Evolutionary conservation across 129 eudicot genomes (phyloP).

Genomic region (Centrapalus pauciflorus): DNA sequence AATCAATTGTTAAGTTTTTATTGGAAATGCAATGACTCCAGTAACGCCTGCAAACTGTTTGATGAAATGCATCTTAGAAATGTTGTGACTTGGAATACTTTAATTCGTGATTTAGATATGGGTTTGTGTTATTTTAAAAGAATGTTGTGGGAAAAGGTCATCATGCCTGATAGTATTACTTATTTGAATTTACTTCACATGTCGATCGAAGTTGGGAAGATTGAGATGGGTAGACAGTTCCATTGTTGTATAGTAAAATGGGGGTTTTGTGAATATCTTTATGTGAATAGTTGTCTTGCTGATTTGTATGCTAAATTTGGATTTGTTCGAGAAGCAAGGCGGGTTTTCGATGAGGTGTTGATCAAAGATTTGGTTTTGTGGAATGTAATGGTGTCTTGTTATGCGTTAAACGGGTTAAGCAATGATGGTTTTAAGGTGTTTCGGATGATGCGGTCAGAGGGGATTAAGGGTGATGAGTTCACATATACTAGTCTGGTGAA

Average conservation of each 20-base stretch:
- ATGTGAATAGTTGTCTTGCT: constrained; percentile 39
- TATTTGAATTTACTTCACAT: constrained; percentile 32
- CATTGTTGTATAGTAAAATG: constrained; percentile 45
- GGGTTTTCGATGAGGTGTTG: constrained; percentile 31
- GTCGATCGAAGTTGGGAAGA: constrained; percentile 23
- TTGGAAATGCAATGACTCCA: constrained; percentile 28
- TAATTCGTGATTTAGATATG: constrained; percentile 27
- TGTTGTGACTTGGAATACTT: constrained; percentile 46
- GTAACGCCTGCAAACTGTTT: constrained; percentile 47
- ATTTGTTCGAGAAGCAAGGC: constrained; percentile 38
- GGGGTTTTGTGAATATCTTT: constrained; percentile 40
- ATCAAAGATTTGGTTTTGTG: constrained; percentile 58
- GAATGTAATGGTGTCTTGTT: constrained; percentile 72
- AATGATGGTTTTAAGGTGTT: constrained; percentile 42
- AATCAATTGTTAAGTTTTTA: constrained; percentile 45
- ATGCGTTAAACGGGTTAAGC: constrained; percentile 34
- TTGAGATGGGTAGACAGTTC: constrained; percentile 37
- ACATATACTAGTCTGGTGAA: constrained; percentile 49
- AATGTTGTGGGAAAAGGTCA: constrained; percentile 42
- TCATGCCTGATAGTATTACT: constrained; percentile 52
- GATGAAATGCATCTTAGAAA: constrained; percentile 58
- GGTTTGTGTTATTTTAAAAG: constrained; percentile 45
- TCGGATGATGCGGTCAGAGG: constrained; percentile 38
- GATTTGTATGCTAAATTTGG: constrained; percentile 61
- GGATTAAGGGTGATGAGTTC: constrained; percentile 53